Evolutionary conservation across 345 rosid genomes (phyloP).

Genomic region (Citrus hindsii): DNA sequence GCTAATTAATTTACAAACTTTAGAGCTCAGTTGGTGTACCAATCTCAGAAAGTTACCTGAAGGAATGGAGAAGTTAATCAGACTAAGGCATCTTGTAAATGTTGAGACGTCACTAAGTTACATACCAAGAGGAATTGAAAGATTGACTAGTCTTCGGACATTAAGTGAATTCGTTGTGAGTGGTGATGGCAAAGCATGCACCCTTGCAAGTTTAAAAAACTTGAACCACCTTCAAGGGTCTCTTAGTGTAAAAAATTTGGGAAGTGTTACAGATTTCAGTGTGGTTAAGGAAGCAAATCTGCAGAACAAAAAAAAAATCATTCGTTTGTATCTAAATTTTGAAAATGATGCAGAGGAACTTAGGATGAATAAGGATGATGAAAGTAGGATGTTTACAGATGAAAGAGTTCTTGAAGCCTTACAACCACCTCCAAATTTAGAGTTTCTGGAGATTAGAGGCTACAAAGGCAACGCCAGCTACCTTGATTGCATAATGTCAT

Average conservation of each 20-base stretch:
- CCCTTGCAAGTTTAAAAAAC: background rate
- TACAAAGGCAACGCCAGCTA: background rate
- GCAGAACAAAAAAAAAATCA: too few relatives aligned
- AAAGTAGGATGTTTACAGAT: too few relatives aligned
- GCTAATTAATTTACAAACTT: too few relatives aligned
- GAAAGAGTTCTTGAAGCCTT: background rate
- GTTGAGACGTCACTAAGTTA: background rate
- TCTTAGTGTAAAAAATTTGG: background rate
- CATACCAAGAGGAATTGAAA: background rate
- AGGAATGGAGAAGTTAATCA: too few relatives aligned
- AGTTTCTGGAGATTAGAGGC: background rate
- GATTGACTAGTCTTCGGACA: background rate
- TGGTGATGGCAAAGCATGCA: background rate
- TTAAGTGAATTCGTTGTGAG: background rate
- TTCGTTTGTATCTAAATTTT: background rate
- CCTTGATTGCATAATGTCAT: background rate
- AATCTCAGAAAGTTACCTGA: too few relatives aligned
- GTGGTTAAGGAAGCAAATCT: slow-evolving; percentile 1
- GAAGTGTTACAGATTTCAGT: background rate
- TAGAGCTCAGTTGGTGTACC: too few relatives aligned
- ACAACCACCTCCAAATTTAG: background rate
- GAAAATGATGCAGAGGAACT: background rate
- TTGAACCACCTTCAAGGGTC: slow-evolving; percentile 1
- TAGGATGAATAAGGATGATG: background rate
- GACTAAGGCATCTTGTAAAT: too few relatives aligned